Base-by-base conservation (phyloP, 2,329 filamentous ascomycete genomes). In the Thielaviopsis euricoi region DNA sequence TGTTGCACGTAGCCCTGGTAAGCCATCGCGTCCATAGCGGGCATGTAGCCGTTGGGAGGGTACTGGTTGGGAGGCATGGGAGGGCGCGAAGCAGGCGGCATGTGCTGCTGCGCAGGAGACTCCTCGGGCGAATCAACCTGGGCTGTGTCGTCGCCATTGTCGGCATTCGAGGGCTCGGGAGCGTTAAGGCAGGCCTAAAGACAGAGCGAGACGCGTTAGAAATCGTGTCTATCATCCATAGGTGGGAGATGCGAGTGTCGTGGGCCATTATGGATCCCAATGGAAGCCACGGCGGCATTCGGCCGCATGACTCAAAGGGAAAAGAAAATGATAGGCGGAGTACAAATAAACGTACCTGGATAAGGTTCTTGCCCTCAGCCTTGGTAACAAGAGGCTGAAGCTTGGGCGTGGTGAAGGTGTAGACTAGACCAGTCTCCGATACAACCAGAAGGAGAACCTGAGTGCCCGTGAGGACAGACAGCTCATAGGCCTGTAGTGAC, bases 381-480 rank as follows among this genome's bases (percentile, higher is more conserved):
- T 97, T 97, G 62, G 93, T 98, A 65, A 97, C 93, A 57, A 98
- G 82, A 62, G 93, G 93, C 74, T 97, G 93, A 58, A 98, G 83
- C 77, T 98, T 98, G 21, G 93, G 93, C 17, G 93, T 98, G 62
- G 91, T 97, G 71, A 97, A 97, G 61, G 91, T 97, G 74, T 97
- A 97, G 66, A 97, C 91, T 37, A 97, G 82, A 64, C 91, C 91
- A 23, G 91, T 97, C 76, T 97, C 91, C 51, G 91, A 97, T 63
- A 97, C 91, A 66, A 97, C 91, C 57, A 98, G 83, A 46, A 98
- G 81, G 33, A 98, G 80, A 54, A 98, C 93, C 78, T 98, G 93
- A 60, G 93, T 98, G 67, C 93, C 93, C 46, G 93, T 98, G 66
- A 98, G 82, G 67, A 98, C 93, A 6, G 93, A 97, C 60, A 97